Conservation (phyloP, 805 yeast species). For the Starmerella apis region DNA sequence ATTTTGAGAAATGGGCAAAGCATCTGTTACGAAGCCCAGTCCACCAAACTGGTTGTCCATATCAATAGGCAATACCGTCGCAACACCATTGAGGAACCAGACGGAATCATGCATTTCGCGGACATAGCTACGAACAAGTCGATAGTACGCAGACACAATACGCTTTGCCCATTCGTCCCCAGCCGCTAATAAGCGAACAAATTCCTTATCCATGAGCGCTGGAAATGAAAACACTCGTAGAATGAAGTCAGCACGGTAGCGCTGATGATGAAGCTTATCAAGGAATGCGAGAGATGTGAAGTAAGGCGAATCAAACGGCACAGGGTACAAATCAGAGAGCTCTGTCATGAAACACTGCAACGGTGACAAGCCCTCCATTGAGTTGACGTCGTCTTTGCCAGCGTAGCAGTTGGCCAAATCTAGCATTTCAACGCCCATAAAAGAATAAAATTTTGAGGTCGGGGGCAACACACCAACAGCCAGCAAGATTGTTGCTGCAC, state of each 20-base stretch:
- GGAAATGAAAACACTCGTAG: slow-evolving; percentile 86
- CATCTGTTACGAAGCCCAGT: slow-evolving; percentile 36
- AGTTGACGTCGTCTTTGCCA: neutral
- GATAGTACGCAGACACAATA: slow-evolving; percentile 81
- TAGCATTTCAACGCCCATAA: slow-evolving; percentile 77
- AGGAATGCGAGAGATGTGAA: slow-evolving; percentile 76
- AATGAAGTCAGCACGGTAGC: slow-evolving; percentile 75
- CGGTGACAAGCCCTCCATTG: slow-evolving; percentile 24
- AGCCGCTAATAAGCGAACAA: slow-evolving; percentile 63
- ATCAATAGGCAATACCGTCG: slow-evolving; percentile 79
- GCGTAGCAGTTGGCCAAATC: slow-evolving; percentile 59
- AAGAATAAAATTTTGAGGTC: slow-evolving; percentile 52
- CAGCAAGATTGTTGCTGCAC: slow-evolving; percentile 89
- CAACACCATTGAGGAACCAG: slow-evolving; percentile 90
- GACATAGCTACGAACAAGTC: slow-evolving; percentile 67
- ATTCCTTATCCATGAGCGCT: slow-evolving; percentile 73
- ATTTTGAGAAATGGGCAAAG: slow-evolving; percentile 29
- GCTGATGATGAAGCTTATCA: slow-evolving; percentile 66
- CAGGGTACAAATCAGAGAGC: slow-evolving; percentile 77
- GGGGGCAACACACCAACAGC: slow-evolving; percentile 91
- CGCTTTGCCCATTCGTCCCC: slow-evolving; percentile 85
- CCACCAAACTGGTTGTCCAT: slow-evolving; percentile 77
- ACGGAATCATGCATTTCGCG: slow-evolving; percentile 79
- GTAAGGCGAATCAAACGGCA: slow-evolving; percentile 72
- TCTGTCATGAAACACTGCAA: slow-evolving; percentile 69